These are phyloP conservation scores for Apiospora pterosperma DNA, from an alignment of 2,329 filamentous ascomycete genomes.

Conservation along the genomic window DNA sequence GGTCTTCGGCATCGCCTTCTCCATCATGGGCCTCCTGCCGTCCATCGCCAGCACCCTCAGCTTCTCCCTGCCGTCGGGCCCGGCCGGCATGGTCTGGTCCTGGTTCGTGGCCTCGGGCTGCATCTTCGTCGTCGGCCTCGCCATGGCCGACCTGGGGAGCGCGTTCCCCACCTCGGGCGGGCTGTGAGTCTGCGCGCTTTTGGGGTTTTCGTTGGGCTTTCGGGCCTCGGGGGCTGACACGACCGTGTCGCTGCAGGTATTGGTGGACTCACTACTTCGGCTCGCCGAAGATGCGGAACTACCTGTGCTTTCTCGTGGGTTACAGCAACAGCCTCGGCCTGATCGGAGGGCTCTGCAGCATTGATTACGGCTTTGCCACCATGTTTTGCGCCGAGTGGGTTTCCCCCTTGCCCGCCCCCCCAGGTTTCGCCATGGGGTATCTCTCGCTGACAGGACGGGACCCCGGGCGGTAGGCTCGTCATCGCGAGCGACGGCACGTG, in stretches of 20 bases:
- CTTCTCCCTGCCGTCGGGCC: background rate
- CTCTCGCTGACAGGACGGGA: background rate
- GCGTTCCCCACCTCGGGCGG: background rate
- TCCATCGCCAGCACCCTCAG: constrained; percentile 2
- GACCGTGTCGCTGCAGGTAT: background rate
- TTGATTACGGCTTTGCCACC: background rate
- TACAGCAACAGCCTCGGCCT: constrained; percentile 1
- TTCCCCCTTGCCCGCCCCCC: no score
- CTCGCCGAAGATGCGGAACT: background rate
- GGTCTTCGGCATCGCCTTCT: constrained; percentile 4
- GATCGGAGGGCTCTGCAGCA: background rate
- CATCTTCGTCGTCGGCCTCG: constrained; percentile 3
- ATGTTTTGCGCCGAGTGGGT: constrained; percentile 4
- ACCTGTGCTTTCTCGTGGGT: background rate
- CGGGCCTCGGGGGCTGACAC: no score
- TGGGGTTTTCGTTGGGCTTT: no score
- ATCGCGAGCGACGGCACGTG: background rate
- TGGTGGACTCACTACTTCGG: constrained; percentile 6
- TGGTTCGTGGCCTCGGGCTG: constrained; percentile 3
- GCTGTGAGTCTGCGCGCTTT: no score
- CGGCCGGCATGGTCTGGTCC: constrained; percentile 3
- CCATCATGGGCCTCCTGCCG: constrained; percentile 3
- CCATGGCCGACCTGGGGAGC: constrained; percentile 1
- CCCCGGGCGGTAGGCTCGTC: background rate
- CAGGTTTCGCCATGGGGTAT: background rate